Evolutionary conservation across 495 filamentous ascomycete species (phyloP).

Genomic region (Podospora didyma): DNA sequence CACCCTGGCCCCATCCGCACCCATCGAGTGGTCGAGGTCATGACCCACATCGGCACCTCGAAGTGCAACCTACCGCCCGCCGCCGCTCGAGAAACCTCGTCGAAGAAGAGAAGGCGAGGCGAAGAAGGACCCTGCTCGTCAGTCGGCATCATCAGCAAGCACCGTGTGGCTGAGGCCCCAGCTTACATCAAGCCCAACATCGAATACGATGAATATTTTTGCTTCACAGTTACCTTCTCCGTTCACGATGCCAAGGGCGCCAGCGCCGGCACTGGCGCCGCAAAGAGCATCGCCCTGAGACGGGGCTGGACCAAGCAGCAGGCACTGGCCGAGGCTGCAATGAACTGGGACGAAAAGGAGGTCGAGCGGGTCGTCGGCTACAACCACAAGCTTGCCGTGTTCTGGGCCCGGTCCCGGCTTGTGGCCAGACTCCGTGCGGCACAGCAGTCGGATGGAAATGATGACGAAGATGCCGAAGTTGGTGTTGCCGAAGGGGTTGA

Average conservation of each 20-base stretch:
- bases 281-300: not conserved
- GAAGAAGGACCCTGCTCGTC: too few relatives aligned
- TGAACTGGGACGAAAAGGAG: slow-evolving; percentile 3
- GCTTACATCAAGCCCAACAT: slow-evolving; percentile 4
- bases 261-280: not conserved
- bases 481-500: not conserved
- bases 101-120: not conserved
- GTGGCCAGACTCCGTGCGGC: not conserved
- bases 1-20: not conserved
- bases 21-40: not conserved
- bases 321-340: not conserved
- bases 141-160: too few relatives aligned
- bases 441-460: not conserved
- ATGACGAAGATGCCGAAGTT: too few relatives aligned
- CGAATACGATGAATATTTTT: slow-evolving; percentile 2
- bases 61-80: not conserved
- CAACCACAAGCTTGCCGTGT: not conserved
- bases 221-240: not conserved
- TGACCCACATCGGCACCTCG: slow-evolving; percentile 1
- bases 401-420: not conserved
- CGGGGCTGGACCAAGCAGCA: slow-evolving; percentile 1
- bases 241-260: not conserved
- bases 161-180: slow-evolving; percentile 1
- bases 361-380: not conserved
- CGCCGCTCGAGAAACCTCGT: not conserved